A percentile compares a stretch with the other conserved stretches of the same genome.
Conservation (phyloP, 1,139 yeast genomes). For the Diutina siamensis region DNA sequence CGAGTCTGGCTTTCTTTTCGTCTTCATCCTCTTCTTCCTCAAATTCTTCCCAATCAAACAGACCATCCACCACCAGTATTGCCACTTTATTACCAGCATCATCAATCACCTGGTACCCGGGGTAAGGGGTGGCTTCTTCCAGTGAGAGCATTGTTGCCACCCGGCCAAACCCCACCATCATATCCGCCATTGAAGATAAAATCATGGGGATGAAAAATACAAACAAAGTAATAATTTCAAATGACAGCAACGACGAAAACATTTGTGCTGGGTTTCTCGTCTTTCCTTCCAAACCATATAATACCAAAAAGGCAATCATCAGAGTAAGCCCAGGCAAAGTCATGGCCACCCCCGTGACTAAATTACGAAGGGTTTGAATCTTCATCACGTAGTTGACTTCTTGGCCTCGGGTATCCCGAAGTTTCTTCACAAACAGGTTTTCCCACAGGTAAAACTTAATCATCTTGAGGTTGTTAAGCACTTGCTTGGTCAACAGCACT, state of each 20-base stretch:
- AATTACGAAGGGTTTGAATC: neutral
- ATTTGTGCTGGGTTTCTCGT: slow-evolving; percentile 51
- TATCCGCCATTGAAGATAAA: slow-evolving; percentile 57
- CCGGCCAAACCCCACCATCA: slow-evolving; percentile 49
- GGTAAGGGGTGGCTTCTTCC: neutral
- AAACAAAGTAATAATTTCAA: slow-evolving; percentile 43
- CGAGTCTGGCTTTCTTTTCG: neutral
- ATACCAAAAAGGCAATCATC: slow-evolving; percentile 59
- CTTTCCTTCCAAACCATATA: slow-evolving; percentile 39
- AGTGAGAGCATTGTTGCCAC: slow-evolving; percentile 24
- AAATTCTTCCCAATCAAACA: slow-evolving; percentile 5
- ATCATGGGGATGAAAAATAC: slow-evolving; percentile 62
- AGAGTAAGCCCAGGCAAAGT: neutral
- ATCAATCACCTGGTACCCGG: neutral
- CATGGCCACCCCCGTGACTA: neutral
- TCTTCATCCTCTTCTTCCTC: slow-evolving; percentile 1
- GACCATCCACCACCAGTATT: neutral
- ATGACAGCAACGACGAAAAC: slow-evolving; percentile 69
- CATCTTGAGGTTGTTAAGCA: slow-evolving; percentile 8
- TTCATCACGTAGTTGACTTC: slow-evolving; percentile 1
- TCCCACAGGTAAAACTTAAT: slow-evolving; percentile 16
- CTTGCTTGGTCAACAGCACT: slow-evolving; percentile 7
- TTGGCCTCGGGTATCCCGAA: neutral
- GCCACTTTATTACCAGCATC: neutral
- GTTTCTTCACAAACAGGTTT: neutral